phyloP scores from a whole-genome alignment of 768 basidiomycete species.

The Lanmaoa rubissima region DNA sequence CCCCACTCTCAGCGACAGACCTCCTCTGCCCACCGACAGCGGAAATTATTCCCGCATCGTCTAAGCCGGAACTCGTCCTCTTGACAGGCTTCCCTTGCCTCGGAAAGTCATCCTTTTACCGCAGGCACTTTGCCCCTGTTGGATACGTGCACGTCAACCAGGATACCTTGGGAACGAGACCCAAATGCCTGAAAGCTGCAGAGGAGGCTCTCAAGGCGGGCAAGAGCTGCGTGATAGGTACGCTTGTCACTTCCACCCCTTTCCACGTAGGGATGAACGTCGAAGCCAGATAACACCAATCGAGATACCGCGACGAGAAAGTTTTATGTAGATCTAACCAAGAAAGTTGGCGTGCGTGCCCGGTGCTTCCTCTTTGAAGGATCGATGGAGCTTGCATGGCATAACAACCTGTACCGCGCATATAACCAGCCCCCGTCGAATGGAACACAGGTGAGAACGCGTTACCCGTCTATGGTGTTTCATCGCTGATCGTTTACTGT shows the following conservation, averaged over 20 bases:
- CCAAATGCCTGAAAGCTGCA: constrained; percentile 70
- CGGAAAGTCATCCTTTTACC: constrained; percentile 85
- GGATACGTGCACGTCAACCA: constrained; percentile 88
- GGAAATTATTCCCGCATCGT: constrained; percentile 10
- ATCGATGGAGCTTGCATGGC: constrained; percentile 81
- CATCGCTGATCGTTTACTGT: not conserved
- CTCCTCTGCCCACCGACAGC: constrained; percentile 16
- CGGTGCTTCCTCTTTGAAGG: constrained; percentile 78
- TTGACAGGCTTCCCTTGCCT: constrained; percentile 61
- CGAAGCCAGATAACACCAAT: constrained; percentile 83
- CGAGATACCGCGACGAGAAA: constrained; percentile 67
- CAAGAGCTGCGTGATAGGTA: constrained; percentile 77
- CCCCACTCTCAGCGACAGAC: constrained; percentile 39
- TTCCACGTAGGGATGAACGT: not conserved
- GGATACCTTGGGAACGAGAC: constrained; percentile 71
- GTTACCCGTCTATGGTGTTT: not conserved
- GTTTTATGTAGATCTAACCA: constrained; percentile 68
- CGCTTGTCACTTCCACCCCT: constrained; percentile 17
- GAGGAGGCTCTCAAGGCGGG: constrained; percentile 52
- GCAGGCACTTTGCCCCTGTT: constrained; percentile 57
- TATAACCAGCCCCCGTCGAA: constrained; percentile 51
- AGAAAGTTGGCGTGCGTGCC: constrained; percentile 47
- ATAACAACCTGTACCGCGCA: constrained; percentile 90
- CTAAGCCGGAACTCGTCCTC: constrained; percentile 48
- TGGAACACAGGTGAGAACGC: constrained; percentile 8